A percentile compares a stretch with the other conserved stretches of the same genome.
These are phyloP conservation scores for Cephaloascus albidus DNA, from an alignment of 805 yeast species.

Conservation along the genomic window DNA sequence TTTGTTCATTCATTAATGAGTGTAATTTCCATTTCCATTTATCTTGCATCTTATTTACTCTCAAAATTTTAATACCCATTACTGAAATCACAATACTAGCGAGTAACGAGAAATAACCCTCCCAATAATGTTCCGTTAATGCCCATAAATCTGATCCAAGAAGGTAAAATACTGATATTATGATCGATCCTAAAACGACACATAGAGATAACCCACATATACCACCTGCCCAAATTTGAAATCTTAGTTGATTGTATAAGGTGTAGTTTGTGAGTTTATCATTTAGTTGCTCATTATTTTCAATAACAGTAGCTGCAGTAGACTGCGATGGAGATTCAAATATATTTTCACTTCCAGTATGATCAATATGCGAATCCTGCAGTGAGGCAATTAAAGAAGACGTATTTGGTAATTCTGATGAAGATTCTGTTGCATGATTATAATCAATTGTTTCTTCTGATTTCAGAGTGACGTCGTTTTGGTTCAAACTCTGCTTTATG, in stretches of 20 bases:
- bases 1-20: not conserved
- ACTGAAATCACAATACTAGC: conserved; percentile 73
- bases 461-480: not conserved
- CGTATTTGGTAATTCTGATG: not conserved
- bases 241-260: conserved; percentile 22
- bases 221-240: conserved; percentile 83
- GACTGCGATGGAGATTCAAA: not conserved
- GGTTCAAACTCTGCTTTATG: conserved; percentile 44
- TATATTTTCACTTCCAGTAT: not conserved
- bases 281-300: not conserved
- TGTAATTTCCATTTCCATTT: conserved; percentile 51
- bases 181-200: conserved; percentile 59
- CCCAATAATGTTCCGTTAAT: conserved; percentile 82
- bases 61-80: conserved; percentile 78
- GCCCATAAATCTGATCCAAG: conserved; percentile 85
- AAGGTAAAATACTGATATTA: conserved; percentile 61
- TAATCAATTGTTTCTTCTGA: not conserved
- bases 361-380: too few relatives aligned
- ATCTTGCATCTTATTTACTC: conserved; percentile 73
- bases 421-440: too few relatives aligned
- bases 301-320: not conserved
- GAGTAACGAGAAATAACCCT: conserved; percentile 70
- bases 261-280: not conserved
- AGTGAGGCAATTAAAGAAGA: too few relatives aligned
- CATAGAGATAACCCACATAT: conserved; percentile 61